Evolutionary conservation across 495 filamentous ascomycete genomes (phyloP).

Genomic region (Lophiostoma macrostomum): DNA sequence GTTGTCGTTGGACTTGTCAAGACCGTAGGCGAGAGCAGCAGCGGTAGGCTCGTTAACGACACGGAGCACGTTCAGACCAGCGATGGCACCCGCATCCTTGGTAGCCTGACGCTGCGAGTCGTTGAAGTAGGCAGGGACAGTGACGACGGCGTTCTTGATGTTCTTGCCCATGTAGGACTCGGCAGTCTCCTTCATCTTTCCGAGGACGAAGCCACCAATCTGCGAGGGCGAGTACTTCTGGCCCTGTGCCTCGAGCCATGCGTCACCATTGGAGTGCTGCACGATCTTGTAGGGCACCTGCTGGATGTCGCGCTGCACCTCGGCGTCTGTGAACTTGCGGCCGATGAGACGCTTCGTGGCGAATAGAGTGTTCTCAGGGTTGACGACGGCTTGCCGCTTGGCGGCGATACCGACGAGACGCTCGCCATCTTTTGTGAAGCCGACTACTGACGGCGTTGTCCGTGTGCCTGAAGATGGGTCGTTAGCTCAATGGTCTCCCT

Average conservation of each 20-base stretch:
- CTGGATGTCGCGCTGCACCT: constrained; percentile 97
- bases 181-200: constrained; percentile 99
- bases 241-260: constrained; percentile 94
- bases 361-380: constrained; percentile 98
- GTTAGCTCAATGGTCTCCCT: too few species aligned
- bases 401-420: constrained; percentile 96
- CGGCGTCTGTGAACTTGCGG: constrained; percentile 92
- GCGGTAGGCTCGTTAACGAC: constrained; percentile 97
- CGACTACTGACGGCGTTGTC: constrained; percentile 95
- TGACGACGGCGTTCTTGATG: constrained; percentile 93
- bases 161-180: constrained; percentile 85
- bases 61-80: constrained; percentile 92
- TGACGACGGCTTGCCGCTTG: constrained; percentile 98
- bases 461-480: constrained; percentile 65
- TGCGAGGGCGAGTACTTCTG: constrained; percentile 98
- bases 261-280: constrained; percentile 95
- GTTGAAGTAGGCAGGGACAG: constrained; percentile 97
- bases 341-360: constrained; percentile 99
- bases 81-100: constrained; percentile 95
- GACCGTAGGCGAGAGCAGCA: constrained; percentile 89
- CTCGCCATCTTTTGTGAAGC: constrained; percentile 96
- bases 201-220: constrained; percentile 93
- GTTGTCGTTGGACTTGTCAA: constrained; percentile 88
- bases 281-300: constrained; percentile 99
- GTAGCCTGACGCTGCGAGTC: constrained; percentile 96